These are phyloP conservation scores for Chalara sp. DNA, from an alignment of 2,329 filamentous ascomycete genomes.

Conservation along the genomic window DNA sequence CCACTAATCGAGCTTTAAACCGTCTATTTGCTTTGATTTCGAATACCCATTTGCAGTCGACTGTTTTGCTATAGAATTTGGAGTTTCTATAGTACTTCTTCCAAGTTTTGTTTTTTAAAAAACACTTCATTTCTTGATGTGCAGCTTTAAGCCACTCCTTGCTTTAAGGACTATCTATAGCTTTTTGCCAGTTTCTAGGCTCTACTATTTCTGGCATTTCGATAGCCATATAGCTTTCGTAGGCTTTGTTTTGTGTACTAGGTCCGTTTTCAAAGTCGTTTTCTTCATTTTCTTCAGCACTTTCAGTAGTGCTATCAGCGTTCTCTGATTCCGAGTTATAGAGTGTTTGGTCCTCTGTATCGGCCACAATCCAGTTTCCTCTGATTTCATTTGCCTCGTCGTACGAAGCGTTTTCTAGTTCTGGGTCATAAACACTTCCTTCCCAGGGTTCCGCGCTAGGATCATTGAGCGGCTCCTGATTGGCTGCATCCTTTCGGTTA, in stretches of 20 bases:
- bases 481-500: no score
- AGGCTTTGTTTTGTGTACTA: no score
- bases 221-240: not conserved
- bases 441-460: no score
- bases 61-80: not conserved
- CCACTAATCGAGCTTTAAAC: not conserved
- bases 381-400: no score
- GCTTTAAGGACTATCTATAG: not conserved
- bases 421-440: no score
- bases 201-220: not conserved
- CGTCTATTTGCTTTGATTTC: not conserved
- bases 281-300: not conserved
- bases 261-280: not conserved
- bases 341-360: not conserved
- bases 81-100: not conserved
- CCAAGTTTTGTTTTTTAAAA: not conserved
- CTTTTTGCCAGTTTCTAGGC: not conserved
- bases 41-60: no score
- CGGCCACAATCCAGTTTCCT: not conserved
- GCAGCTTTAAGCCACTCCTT: not conserved
- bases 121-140: not conserved
- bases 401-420: no score
- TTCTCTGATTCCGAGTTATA: not conserved
- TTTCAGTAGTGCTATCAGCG: not conserved
- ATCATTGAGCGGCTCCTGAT: no score